Percentiles rank a stretch among this genome's conserved stretches.
phyloP scores from a whole-genome alignment of 306 rosid species.

The Comarum palustre region DNA sequence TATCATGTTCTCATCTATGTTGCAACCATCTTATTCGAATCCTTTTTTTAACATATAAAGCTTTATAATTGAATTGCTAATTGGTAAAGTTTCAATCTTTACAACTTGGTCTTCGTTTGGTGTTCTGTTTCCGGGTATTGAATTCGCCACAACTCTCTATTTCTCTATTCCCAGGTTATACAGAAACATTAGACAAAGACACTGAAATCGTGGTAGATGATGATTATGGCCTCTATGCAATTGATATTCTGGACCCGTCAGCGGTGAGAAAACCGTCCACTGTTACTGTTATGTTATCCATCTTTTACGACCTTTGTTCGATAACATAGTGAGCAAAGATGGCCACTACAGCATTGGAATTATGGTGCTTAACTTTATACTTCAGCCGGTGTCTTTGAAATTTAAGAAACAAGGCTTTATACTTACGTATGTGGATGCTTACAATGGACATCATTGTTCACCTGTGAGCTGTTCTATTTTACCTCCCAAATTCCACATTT shows the following conservation, averaged over 20 bases:
- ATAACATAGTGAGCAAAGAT: too few relatives aligned
- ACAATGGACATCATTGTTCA: too few relatives aligned
- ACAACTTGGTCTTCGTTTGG: too few relatives aligned
- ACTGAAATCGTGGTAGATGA: slow-evolving; percentile 61
- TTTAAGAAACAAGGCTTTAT: too few relatives aligned
- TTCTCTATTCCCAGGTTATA: slow-evolving; percentile 50
- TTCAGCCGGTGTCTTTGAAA: too few relatives aligned
- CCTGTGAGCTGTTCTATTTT: too few relatives aligned
- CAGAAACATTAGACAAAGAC: slow-evolving; percentile 57
- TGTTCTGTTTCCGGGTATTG: not conserved
- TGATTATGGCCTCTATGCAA: slow-evolving; percentile 81
- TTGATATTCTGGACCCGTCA: slow-evolving; percentile 86
- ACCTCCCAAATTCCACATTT: too few relatives aligned
- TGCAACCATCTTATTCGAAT: not conserved
- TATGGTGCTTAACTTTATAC: too few relatives aligned
- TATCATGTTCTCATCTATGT: not conserved
- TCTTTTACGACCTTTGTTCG: too few relatives aligned
- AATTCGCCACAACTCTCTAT: not conserved
- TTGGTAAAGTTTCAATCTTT: not conserved
- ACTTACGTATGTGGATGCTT: too few relatives aligned
- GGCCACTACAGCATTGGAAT: too few relatives aligned
- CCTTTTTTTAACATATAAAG: not conserved
- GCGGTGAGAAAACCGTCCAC: slow-evolving; percentile 36
- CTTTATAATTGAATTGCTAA: not conserved
- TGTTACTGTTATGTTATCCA: not conserved